Conservation (phyloP, 2,329 filamentous ascomycete genomes). For the Alternaria sp. region DNA sequence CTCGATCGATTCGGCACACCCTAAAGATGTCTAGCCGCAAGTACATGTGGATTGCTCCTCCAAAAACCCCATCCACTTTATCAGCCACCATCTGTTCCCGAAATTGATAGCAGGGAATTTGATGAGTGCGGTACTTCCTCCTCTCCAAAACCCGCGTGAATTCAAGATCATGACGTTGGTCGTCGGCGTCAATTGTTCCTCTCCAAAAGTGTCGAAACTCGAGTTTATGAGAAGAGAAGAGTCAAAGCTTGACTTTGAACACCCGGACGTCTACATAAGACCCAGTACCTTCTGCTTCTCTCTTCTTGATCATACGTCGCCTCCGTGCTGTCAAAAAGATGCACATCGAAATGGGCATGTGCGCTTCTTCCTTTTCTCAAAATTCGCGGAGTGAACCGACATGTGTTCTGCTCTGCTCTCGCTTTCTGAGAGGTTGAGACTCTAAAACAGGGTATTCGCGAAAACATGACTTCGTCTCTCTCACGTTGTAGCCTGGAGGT, state of each 20-base stretch:
- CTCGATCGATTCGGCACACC: background rate
- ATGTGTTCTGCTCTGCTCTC: background rate
- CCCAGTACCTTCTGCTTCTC: background rate
- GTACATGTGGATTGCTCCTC: background rate
- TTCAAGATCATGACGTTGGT: background rate
- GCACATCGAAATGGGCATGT: background rate
- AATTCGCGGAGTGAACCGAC: too few relatives aligned
- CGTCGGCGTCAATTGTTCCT: background rate
- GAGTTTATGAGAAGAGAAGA: background rate
- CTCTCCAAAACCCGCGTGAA: background rate
- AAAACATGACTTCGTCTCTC: background rate
- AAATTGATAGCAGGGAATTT: background rate
- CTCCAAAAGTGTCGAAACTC: background rate
- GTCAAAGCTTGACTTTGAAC: background rate
- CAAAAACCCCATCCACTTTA: accelerated
- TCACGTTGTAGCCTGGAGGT: background rate
- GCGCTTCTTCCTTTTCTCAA: background rate
- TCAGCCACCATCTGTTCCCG: background rate
- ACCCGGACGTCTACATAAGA: background rate
- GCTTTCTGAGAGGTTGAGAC: background rate
- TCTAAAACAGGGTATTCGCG: background rate
- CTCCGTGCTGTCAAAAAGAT: too few relatives aligned
- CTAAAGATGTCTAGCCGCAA: background rate
- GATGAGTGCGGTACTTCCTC: background rate
- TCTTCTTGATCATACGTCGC: background rate